These are phyloP conservation scores for Ophiostoma sp. DNA, from an alignment of 2,329 filamentous ascomycete genomes.

Conservation along the genomic window DNA sequence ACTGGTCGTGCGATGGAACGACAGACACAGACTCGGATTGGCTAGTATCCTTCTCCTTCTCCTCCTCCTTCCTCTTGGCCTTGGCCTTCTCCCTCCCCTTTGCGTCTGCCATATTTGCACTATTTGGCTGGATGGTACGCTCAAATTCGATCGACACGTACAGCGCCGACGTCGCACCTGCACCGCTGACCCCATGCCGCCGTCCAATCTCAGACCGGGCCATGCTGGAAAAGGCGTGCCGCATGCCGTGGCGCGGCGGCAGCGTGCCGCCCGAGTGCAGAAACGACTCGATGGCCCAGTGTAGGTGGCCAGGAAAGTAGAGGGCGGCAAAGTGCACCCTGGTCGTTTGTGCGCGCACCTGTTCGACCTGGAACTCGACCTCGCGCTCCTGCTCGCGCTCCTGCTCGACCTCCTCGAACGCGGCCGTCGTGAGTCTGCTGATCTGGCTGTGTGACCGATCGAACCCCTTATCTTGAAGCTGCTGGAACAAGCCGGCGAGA, in stretches of 20 bases:
- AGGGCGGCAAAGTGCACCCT: neutral
- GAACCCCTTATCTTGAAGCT: neutral
- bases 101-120: neutral
- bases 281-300: constrained; percentile 14
- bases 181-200: constrained; percentile 17
- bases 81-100: neutral
- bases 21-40: constrained; percentile 34
- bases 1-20: neutral
- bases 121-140: constrained; percentile 37
- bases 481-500: neutral
- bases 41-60: constrained; percentile 28
- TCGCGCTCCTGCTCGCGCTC: constrained; percentile 56
- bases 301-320: constrained; percentile 17
- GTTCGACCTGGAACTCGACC: constrained; percentile 53
- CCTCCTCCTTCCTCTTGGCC: neutral
- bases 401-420: constrained; percentile 55
- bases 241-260: neutral
- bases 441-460: neutral
- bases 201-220: constrained; percentile 11
- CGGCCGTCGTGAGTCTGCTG: constrained; percentile 24
- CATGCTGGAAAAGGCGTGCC: constrained; percentile 14
- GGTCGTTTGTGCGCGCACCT: constrained; percentile 27
- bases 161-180: constrained; percentile 26
- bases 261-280: constrained; percentile 18
- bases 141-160: constrained; percentile 45